A percentile compares a stretch with the other conserved stretches of the same genome.
Evolutionary conservation across 495 filamentous ascomycete genomes (phyloP).

Genomic region (Tetracladium setigerum): DNA sequence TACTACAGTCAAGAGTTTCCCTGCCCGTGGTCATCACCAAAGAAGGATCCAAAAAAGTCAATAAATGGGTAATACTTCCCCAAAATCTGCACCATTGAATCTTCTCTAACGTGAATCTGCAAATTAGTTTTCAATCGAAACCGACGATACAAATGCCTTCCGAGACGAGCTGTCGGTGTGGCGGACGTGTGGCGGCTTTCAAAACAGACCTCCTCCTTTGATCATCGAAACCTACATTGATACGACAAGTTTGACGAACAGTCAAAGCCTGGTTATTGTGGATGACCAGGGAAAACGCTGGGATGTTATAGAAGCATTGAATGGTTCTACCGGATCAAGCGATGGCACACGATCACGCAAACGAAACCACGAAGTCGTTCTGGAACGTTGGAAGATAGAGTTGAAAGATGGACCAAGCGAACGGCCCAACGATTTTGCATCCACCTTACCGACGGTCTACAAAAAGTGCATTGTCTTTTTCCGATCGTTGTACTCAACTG

Average conservation of each 20-base stretch:
- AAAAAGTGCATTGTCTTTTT: slow-evolving; percentile 95
- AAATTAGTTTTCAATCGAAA: slow-evolving; percentile 81
- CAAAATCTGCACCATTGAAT: neutral
- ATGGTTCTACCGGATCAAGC: slow-evolving; percentile 50
- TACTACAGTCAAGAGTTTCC: slow-evolving; percentile 72
- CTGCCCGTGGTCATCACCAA: slow-evolving; percentile 51
- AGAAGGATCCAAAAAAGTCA: slow-evolving; percentile 56
- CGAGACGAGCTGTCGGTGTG: slow-evolving; percentile 72
- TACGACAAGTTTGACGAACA: slow-evolving; percentile 68
- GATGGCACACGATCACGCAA: slow-evolving; percentile 37
- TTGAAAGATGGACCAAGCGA: slow-evolving; percentile 50
- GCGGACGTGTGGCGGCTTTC: slow-evolving; percentile 66
- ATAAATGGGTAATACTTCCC: slow-evolving; percentile 79
- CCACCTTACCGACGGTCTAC: slow-evolving; percentile 79
- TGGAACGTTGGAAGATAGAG: slow-evolving; percentile 87
- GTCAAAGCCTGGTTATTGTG: slow-evolving; percentile 77
- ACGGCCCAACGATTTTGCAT: slow-evolving; percentile 54
- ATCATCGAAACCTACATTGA: slow-evolving; percentile 89
- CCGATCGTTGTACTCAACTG: slow-evolving; percentile 79
- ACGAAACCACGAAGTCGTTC: slow-evolving; percentile 57
- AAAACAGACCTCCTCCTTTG: slow-evolving; percentile 74
- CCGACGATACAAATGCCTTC: slow-evolving; percentile 85
- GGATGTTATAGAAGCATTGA: slow-evolving; percentile 82
- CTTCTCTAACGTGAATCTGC: neutral
- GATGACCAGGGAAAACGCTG: slow-evolving; percentile 86